These are phyloP conservation scores for Termitomyces sp. DNA, from an alignment of 768 basidiomycete species.

Conservation along the genomic window DNA sequence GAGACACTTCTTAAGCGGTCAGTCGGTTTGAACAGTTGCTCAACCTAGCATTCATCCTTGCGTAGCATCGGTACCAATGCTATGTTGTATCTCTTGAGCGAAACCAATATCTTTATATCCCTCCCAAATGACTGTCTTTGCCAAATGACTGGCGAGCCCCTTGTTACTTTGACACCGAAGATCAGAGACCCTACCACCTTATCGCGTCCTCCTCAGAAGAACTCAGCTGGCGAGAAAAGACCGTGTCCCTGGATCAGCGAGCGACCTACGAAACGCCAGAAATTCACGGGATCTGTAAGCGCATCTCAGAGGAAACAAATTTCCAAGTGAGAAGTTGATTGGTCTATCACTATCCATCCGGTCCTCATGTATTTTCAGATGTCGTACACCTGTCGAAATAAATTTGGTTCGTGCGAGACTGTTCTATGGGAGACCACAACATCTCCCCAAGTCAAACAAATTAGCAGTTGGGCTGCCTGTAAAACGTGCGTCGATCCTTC, in stretches of 20 bases:
- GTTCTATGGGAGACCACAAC: conserved; percentile 63
- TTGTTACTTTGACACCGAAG: conserved; percentile 31
- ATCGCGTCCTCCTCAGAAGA: neutral
- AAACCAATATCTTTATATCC: conserved; percentile 69
- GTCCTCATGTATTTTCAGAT: conserved; percentile 18
- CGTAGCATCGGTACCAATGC: conserved; percentile 70
- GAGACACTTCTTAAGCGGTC: conserved; percentile 57
- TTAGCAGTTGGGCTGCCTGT: conserved; percentile 64
- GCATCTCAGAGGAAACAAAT: neutral
- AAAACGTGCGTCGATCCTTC: conserved; percentile 43
- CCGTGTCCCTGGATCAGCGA: conserved; percentile 13
- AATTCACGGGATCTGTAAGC: conserved; percentile 7
- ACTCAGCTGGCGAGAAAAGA: conserved; percentile 10
- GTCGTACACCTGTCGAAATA: conserved; percentile 44
- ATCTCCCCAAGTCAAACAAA: conserved; percentile 40
- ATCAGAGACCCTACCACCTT: neutral
- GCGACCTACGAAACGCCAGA: conserved; percentile 25
- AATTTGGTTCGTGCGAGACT: conserved; percentile 48
- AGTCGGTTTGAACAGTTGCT: conserved; percentile 7
- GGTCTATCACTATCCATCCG: neutral
- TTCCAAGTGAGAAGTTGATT: neutral
- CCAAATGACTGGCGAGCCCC: conserved; percentile 73
- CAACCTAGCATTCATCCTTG: neutral
- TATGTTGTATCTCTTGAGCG: conserved; percentile 73
- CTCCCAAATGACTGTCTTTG: conserved; percentile 82